These are phyloP conservation scores for Camellia granthamiana DNA, from an alignment of 148 eudicot species.

Conservation along the genomic window DNA sequence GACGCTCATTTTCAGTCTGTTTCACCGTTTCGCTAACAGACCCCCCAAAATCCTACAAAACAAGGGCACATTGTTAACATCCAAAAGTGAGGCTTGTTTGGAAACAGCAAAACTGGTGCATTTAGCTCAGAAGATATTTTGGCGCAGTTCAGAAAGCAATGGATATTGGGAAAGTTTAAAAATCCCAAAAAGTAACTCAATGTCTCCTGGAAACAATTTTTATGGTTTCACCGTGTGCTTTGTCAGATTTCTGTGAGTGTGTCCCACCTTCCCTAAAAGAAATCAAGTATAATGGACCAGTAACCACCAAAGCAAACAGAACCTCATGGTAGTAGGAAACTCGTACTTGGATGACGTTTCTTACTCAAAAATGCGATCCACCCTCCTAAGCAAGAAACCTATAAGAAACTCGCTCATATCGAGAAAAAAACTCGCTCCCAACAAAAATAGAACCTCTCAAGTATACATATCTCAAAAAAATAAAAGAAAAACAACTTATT, in stretches of 20 bases:
- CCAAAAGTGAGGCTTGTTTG: not conserved
- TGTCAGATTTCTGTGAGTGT: not conserved
- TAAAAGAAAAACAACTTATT: too few relatives aligned
- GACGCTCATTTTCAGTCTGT: slow-evolving; percentile 64
- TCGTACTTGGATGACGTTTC: too few relatives aligned
- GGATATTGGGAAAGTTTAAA: not conserved
- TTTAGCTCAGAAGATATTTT: not conserved
- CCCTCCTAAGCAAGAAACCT: too few relatives aligned
- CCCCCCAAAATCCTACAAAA: slow-evolving; percentile 55
- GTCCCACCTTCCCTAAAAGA: too few relatives aligned
- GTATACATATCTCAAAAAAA: too few relatives aligned
- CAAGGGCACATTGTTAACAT: slow-evolving; percentile 8
- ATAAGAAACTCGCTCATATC: too few relatives aligned
- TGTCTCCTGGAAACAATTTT: not conserved
- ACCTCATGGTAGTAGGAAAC: too few relatives aligned
- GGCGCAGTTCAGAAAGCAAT: not conserved
- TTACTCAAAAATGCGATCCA: too few relatives aligned
- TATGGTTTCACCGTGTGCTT: not conserved
- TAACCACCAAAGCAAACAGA: too few relatives aligned
- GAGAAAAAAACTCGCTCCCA: too few relatives aligned
- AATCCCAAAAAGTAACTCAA: not conserved
- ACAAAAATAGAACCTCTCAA: too few relatives aligned
- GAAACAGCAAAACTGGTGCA: slow-evolving; percentile 2
- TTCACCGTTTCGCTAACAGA: slow-evolving; percentile 48
- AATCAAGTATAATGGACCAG: too few relatives aligned